Base-by-base conservation (phyloP, 768 basidiomycete genomes). In the Hygrocybe coccinea region DNA sequence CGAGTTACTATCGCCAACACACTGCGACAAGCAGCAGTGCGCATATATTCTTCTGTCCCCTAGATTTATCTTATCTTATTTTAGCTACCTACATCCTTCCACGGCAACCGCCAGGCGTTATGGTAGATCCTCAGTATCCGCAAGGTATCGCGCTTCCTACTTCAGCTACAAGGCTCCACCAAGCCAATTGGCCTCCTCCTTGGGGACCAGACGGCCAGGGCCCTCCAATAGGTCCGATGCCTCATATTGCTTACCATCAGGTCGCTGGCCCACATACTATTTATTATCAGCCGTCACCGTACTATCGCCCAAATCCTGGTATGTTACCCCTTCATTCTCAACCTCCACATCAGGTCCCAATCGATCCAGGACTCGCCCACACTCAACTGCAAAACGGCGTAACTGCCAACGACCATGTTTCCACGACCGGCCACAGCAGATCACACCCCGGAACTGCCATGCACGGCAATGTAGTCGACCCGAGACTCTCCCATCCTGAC, bases 1-100 rank as follows among this genome's bases (percentile, higher is more conserved):
- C 80, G 17, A 81, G 79, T 59, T 86, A 87, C 66, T 87, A 87
- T 64, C 80, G 84, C 35, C 80, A 79, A 63, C 85, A 87, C 59
- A 84, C 83, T 15, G 67, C 64, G 19, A 74, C 76, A 50, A 77
- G 71, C 17, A 64, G 74, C 49, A 73, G 82, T 74, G 67, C 61
- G 71, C 67, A 50, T 21, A n/a, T 38, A 36, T 10, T 47, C 38
- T 14, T 54, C 46, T 50, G 45, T 34, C 50, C 58, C 34, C 59
- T 44, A 12, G 2, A n/a, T 7, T 21, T 25, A 14, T 33, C 41
- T 41, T 11, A 53, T 53, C 8, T 17, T 7, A 12, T 43, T 45
- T 17, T 38, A 35, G 49, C 49, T 25, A n/a, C 35, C 50, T 35
- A 21, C 15, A n/a, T n/a, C 21, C 21, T 17, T 14, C 21, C 52